These are phyloP conservation scores for Globisporangium irregulare DNA, from an alignment of 352 stramenopile species.

Conservation along the genomic window DNA sequence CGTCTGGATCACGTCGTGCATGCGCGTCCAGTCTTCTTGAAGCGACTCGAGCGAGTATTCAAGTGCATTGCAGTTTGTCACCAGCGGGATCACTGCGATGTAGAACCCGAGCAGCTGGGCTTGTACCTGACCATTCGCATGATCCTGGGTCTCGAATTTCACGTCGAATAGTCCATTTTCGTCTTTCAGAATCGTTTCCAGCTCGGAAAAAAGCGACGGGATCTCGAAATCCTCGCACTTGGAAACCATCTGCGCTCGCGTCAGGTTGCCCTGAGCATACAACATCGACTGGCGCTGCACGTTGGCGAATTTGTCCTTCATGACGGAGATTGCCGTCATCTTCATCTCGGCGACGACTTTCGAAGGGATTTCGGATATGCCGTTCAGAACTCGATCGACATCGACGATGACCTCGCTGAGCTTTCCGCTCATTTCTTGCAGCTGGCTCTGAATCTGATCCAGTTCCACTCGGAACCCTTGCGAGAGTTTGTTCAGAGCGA, in stretches of 20 bases:
- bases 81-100: constrained; percentile 39
- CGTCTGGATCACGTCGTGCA: constrained; percentile 22
- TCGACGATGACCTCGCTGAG: constrained; percentile 27
- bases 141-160: constrained; percentile 30
- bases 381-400: constrained; percentile 34
- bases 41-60: constrained; percentile 46
- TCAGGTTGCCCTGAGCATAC: constrained; percentile 34
- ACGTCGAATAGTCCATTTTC: constrained; percentile 31
- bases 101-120: constrained; percentile 42
- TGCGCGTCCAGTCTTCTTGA: constrained; percentile 26
- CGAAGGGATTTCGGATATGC: constrained; percentile 34
- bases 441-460: constrained; percentile 23
- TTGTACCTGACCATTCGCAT: constrained; percentile 24
- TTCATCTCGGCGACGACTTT: constrained; percentile 51
- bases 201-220: constrained; percentile 39
- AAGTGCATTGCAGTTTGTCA: constrained; percentile 48
- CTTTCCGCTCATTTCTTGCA: constrained; percentile 28
- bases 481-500: constrained; percentile 27
- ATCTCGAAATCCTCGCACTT: constrained; percentile 52
- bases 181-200: constrained; percentile 43
- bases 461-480: constrained; percentile 26
- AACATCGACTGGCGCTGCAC: constrained; percentile 30
- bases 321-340: constrained; percentile 33
- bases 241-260: constrained; percentile 34
- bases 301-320: constrained; percentile 48